Evolutionary conservation across 768 basidiomycete genomes (phyloP), one percentile per base, ranked within the genome.

Genomic region (Lyophyllum semitale): DNA sequence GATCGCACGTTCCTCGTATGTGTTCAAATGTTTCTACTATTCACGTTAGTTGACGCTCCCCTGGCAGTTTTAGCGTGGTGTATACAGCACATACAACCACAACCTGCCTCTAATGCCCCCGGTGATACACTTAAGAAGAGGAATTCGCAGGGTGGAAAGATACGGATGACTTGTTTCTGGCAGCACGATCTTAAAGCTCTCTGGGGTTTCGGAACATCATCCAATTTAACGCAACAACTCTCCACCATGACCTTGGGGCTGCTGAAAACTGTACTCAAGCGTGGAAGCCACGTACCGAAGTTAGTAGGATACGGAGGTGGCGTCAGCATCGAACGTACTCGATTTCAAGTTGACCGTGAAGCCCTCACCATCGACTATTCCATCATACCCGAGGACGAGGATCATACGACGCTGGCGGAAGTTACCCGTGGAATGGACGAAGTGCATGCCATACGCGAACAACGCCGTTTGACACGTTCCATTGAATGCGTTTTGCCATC

Each of bases 101-200:
- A 66, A 51, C 63, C 70, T 47, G 62, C 68, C 2, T 62, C 71
- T 27, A 55, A 65, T 26, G 43, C 61, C 17, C 64, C 71, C 5
- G 60, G 61, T 35, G 67, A 66, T 58, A 50, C 59, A 41, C 49
- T 66, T 59, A 74, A 63, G 65, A 78, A 65, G 65, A 81, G 69
- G 59, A 65, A 43, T 22, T 57, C 61, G 8, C 41, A 58, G 11
- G 63, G 64, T 50, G 77, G 73, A 40, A 75, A 81, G 57, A 67
- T 93, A 25, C 87, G 92, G 33, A 83, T 95, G 58, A 94, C 91
- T 1, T 95, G 92, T 66, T 95, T 96, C 67, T 96, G 93, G 91
- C 92, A 95, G 66, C 95, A 96, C 68, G 92, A 97, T 73, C 82
- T 96, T 26, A 89, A 91, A 59, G 83, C 92, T 0, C 68, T 92